Percentiles rank a stretch among this genome's conserved stretches.
phyloP scores from a whole-genome alignment of 805 yeast species.

The Wickerhamiella lipophila region DNA sequence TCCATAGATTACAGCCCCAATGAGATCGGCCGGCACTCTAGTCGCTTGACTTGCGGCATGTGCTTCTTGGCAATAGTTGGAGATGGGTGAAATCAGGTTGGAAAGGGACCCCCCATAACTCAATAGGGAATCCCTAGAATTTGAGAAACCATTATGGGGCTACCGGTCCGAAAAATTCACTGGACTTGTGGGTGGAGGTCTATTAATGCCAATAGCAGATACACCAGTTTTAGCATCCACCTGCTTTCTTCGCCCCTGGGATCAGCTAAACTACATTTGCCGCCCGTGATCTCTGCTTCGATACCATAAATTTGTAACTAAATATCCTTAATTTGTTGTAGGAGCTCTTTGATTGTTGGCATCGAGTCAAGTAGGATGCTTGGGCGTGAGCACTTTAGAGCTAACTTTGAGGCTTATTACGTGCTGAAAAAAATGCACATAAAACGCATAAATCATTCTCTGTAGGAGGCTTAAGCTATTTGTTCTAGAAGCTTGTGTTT shows the following conservation, averaged over 20 bases:
- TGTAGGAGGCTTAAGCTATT: too few relatives aligned
- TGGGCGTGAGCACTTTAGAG: neutral
- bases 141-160: too few relatives aligned
- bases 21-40: constrained; percentile 3
- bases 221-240: neutral
- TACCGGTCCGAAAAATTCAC: too few relatives aligned
- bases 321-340: neutral
- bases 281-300: neutral
- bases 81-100: neutral
- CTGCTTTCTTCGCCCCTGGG: neutral
- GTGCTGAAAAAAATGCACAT: neutral
- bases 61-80: neutral
- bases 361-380: neutral
- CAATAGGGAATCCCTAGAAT: neutral
- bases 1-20: constrained; percentile 3
- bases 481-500: neutral
- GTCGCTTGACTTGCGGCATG: neutral
- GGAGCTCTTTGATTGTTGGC: neutral
- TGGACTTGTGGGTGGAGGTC: neutral
- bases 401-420: neutral
- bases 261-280: neutral
- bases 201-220: neutral
- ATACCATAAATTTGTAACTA: neutral
- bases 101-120: neutral
- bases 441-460: neutral